These are phyloP conservation scores for Teratosphaeria gauchensis DNA, from an alignment of 2,329 filamentous ascomycete genomes.

Conservation along the genomic window DNA sequence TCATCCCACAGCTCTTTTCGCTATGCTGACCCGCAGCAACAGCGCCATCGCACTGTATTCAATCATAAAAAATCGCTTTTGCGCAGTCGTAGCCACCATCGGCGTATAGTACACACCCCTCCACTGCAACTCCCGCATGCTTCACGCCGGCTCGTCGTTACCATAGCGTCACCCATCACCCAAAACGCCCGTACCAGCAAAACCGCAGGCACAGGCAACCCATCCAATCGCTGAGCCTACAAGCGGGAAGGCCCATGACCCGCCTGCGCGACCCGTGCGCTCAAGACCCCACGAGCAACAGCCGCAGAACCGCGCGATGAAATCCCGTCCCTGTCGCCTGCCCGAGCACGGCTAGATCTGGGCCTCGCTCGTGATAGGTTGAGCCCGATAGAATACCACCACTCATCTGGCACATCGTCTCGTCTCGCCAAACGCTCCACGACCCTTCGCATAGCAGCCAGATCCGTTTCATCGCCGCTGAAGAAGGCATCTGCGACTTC, in stretches of 20 bases:
- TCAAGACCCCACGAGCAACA: not conserved
- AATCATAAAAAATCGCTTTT: not conserved
- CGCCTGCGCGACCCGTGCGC: not conserved
- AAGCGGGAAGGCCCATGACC: not conserved
- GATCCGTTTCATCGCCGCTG: conserved; percentile 24
- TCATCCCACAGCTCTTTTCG: not conserved
- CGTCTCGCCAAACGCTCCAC: conserved; percentile 59
- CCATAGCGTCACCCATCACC: not conserved
- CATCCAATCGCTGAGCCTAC: not conserved
- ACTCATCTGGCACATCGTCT: conserved; percentile 71
- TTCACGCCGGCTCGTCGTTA: not conserved
- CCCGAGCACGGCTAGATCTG: not conserved
- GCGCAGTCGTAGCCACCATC: not conserved
- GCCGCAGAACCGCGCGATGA: not conserved
- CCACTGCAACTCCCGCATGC: not conserved
- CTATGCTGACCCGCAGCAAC: not conserved
- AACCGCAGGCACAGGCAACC: not conserved
- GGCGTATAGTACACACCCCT: not conserved
- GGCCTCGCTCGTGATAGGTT: conserved; percentile 18
- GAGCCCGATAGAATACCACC: conserved; percentile 52
- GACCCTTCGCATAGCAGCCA: conserved; percentile 62
- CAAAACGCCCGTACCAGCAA: not conserved
- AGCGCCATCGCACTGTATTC: not conserved
- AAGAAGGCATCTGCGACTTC: conserved; percentile 16
- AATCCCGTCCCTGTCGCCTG: not conserved